phyloP scores from a whole-genome alignment of 2,329 filamentous ascomycete genomes.

The Lomentospora prolificans region DNA sequence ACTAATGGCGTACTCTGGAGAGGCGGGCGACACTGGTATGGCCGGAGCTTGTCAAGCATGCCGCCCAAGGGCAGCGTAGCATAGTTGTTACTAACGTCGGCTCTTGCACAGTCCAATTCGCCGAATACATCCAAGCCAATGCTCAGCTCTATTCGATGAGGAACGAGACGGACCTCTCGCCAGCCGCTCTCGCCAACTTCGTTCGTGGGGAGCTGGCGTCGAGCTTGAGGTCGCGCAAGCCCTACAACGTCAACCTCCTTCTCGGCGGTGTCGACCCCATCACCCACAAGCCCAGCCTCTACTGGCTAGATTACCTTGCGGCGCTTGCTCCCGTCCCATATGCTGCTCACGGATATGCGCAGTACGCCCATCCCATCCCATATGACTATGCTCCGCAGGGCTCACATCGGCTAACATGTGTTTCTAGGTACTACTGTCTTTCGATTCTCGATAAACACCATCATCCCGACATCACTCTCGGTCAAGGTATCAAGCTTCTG shows the following conservation, averaged over 20 bases:
- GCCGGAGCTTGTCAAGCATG: constrained; percentile 10
- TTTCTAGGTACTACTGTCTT: constrained; percentile 81
- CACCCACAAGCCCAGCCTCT: constrained; percentile 80
- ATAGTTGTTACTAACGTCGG: background rate
- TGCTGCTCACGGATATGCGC: constrained; percentile 94
- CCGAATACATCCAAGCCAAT: constrained; percentile 98
- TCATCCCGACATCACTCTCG: constrained; percentile 83
- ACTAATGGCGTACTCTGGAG: constrained; percentile 88
- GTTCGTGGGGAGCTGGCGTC: constrained; percentile 88
- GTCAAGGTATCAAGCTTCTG: constrained; percentile 84
- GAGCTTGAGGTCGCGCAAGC: constrained; percentile 81
- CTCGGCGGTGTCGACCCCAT: constrained; percentile 90
- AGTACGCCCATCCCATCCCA: constrained; percentile 46
- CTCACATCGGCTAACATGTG: constrained; percentile 1
- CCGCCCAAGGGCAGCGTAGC: background rate
- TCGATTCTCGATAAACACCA: constrained; percentile 98
- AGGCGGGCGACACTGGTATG: constrained; percentile 88
- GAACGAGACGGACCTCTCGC: constrained; percentile 85
- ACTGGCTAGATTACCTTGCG: constrained; percentile 97
- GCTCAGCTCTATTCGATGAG: constrained; percentile 98
- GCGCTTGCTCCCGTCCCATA: constrained; percentile 82
- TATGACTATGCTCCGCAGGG: background rate
- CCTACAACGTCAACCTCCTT: constrained; percentile 94
- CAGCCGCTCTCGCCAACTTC: constrained; percentile 82
- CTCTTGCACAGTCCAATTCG: constrained; percentile 71